These are phyloP conservation scores for Mycena pura DNA, from an alignment of 768 basidiomycete species.

Conservation along the genomic window DNA sequence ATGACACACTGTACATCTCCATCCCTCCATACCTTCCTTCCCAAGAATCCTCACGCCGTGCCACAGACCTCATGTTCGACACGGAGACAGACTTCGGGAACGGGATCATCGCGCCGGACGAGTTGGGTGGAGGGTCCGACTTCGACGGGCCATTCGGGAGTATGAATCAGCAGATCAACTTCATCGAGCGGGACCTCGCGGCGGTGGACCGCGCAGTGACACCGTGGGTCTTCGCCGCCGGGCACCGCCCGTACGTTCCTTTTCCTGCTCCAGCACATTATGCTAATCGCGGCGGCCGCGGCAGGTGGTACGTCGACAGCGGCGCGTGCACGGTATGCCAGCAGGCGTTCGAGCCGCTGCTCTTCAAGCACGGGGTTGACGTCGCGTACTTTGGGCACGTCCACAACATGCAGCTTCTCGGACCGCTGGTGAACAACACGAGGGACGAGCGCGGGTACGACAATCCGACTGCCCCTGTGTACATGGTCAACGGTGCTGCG, in stretches of 20 bases:
- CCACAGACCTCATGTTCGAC: slow-evolving; percentile 12
- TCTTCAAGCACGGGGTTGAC: slow-evolving; percentile 8
- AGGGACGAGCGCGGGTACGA: not conserved
- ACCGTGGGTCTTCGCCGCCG: slow-evolving; percentile 5
- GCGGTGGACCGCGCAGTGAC: slow-evolving; percentile 1
- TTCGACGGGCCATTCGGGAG: slow-evolving; percentile 11
- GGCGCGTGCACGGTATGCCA: slow-evolving; percentile 8
- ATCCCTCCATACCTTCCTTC: not conserved
- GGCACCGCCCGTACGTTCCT: slow-evolving; percentile 9
- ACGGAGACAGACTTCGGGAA: slow-evolving; percentile 11
- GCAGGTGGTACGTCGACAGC: slow-evolving; percentile 13
- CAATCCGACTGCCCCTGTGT: slow-evolving; percentile 10
- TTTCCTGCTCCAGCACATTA: not conserved
- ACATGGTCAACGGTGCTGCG: slow-evolving; percentile 8
- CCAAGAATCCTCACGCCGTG: slow-evolving; percentile 1
- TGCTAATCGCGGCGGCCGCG: slow-evolving; percentile 3
- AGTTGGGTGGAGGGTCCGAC: slow-evolving; percentile 1
- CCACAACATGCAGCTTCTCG: slow-evolving; percentile 9
- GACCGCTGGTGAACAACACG: slow-evolving; percentile 7
- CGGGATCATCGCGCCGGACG: slow-evolving; percentile 11
- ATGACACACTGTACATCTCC: slow-evolving; percentile 8
- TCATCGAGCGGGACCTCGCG: slow-evolving; percentile 12
- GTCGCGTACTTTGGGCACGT: slow-evolving; percentile 13
- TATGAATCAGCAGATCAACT: slow-evolving; percentile 8
- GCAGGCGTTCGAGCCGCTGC: slow-evolving; percentile 8